These are phyloP conservation scores for Pseudomonodictys pantanalensis DNA, from an alignment of 495 filamentous ascomycete genomes.

Conservation along the genomic window DNA sequence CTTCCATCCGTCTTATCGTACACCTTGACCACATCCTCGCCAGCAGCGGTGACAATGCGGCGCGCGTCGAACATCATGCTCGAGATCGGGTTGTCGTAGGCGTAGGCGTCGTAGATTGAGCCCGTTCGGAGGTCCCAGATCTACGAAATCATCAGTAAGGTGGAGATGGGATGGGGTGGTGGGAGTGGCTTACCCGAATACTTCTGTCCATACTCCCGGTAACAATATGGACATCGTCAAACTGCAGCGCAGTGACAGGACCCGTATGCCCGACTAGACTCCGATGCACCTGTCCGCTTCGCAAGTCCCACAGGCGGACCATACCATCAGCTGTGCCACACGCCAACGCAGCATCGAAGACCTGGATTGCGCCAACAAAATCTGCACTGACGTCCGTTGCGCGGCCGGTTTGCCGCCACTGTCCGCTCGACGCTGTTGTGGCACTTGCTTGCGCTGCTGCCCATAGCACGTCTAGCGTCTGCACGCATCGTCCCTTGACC, in stretches of 20 bases:
- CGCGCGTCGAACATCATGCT: slow-evolving; percentile 97
- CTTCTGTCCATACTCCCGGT: slow-evolving; percentile 93
- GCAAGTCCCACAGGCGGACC: slow-evolving; percentile 95
- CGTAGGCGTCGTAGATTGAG: slow-evolving; percentile 92
- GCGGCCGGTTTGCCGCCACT: slow-evolving; percentile 56
- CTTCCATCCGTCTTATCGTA: slow-evolving; percentile 95
- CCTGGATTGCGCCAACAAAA: slow-evolving; percentile 93
- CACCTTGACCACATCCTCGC: slow-evolving; percentile 91
- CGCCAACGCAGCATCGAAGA: slow-evolving; percentile 95
- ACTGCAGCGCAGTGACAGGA: slow-evolving; percentile 91
- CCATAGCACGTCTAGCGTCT: slow-evolving; percentile 99
- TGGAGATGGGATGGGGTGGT: not conserved
- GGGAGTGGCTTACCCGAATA: slow-evolving; percentile 67
- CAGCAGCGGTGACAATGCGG: slow-evolving; percentile 85
- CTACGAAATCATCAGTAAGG: slow-evolving; percentile 49
- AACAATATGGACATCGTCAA: slow-evolving; percentile 92
- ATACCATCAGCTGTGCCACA: slow-evolving; percentile 98
- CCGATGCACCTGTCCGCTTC: slow-evolving; percentile 92
- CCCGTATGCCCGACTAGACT: slow-evolving; percentile 96
- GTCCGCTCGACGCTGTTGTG: slow-evolving; percentile 38
- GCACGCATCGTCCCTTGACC: slow-evolving; percentile 89
- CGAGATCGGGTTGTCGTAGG: slow-evolving; percentile 88
- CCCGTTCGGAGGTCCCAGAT: slow-evolving; percentile 99
- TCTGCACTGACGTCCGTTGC: slow-evolving; percentile 69
- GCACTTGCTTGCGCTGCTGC: slow-evolving; percentile 81